Evolutionary conservation across 805 yeast genomes (phyloP), one percentile per base, ranked within the genome.

Genomic region (Wickerhamomyces mucosus): DNA sequence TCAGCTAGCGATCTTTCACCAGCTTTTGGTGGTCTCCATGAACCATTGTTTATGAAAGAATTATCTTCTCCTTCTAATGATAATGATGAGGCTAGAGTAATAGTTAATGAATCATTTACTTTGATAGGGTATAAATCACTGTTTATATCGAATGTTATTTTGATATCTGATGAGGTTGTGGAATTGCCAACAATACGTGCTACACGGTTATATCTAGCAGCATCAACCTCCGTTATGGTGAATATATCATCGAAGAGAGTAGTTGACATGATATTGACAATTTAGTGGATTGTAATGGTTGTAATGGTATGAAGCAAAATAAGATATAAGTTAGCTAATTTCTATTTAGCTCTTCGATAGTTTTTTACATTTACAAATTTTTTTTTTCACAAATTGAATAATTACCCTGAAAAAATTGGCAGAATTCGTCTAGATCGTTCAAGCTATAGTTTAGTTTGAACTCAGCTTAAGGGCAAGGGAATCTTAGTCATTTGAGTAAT

Each of bases 211-310:
- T 89, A 89, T 53, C 95, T 76, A 29, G 84, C 95, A 21, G 78
- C 59, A 53, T 89, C 97, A 29, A 83, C 78, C 26, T 88, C 75
- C 39, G 80, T 77, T 48, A 92, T 77, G 40, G 75, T 75, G 64
- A 89, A 92, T 52, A 88, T 77, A 59, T 89, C 97, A 58, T 92
- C 96, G 56, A 92, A 92, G 42, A 92, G 70, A 22, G 89, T 79
- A 51, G 80, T 55, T 22, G 81, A 70, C 84, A 75, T 73, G 38
- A 34, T 40, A 27, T 10, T 15, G 13, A n/a, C n/a, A 6, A 23
- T 13, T 18, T 4, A 3, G 26, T 23, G 12, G 7, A 16, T 23
- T 8, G 16, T 23, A 16, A 14, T 21, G 13, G 13, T 7, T 7
- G 24, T 7, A 14, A 7, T 21, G 7, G 24, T 7, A 14, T 7